Conservation (phyloP, 768 basidiomycete genomes). For the Steccherinum ochraceum region DNA sequence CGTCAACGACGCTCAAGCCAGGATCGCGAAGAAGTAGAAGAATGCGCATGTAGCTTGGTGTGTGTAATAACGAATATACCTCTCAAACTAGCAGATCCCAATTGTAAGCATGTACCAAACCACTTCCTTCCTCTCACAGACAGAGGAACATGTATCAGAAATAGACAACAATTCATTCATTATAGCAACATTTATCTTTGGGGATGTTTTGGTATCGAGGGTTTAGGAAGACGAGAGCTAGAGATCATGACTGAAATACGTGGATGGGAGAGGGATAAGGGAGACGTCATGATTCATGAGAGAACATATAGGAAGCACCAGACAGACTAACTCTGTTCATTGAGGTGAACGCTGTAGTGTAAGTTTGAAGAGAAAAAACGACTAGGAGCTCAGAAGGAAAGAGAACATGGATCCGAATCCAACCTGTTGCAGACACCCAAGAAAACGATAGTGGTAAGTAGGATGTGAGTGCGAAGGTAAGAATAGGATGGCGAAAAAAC, state of each 20-base stretch:
- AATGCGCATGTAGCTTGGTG: slow-evolving; percentile 5
- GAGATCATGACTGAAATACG: too few relatives aligned
- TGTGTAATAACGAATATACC: not conserved
- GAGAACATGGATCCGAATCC: not conserved
- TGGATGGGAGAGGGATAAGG: too few relatives aligned
- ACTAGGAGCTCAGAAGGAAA: not conserved
- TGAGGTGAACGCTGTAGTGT: not conserved
- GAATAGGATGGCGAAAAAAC: too few relatives aligned
- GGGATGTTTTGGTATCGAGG: too few relatives aligned
- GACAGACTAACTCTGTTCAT: too few relatives aligned
- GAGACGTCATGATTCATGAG: not conserved
- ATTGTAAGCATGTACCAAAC: slow-evolving; percentile 1
- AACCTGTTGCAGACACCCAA: not conserved
- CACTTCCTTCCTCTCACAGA: too few relatives aligned
- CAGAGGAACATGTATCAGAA: too few relatives aligned
- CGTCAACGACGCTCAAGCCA: slow-evolving; percentile 63
- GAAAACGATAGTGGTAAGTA: not conserved
- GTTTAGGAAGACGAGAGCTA: too few relatives aligned
- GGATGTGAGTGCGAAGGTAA: not conserved
- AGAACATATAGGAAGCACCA: not conserved
- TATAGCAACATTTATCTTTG: not conserved
- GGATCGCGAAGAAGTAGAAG: slow-evolving; percentile 18
- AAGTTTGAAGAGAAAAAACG: too few relatives aligned
- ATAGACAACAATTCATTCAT: not conserved
- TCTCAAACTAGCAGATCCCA: not conserved